Evolutionary conservation across 73 alveolate species (phyloP).

Genomic region (Paramecium primaurelia): DNA sequence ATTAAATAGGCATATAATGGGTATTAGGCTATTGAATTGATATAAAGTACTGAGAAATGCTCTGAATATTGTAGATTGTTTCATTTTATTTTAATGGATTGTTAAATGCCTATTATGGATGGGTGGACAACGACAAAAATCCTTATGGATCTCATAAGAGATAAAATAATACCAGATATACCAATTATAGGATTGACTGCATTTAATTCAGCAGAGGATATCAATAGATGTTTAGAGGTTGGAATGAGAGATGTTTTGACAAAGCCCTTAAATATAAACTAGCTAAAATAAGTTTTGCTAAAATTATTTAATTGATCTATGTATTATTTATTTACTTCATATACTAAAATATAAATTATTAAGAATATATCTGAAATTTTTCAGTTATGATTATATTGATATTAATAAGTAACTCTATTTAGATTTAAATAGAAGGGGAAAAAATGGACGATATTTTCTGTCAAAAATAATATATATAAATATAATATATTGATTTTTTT

Average conservation of each 20-base stretch:
- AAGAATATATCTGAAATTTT: not conserved
- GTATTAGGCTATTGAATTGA: not conserved
- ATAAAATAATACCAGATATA: slow-evolving; percentile 21
- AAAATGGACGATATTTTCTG: not conserved
- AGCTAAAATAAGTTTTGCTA: not conserved
- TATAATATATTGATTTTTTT: not conserved
- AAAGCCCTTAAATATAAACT: slow-evolving; percentile 38
- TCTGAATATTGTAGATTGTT: not conserved
- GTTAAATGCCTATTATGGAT: slow-evolving; percentile 60
- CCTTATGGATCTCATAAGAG: slow-evolving; percentile 15
- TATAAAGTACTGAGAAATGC: not conserved
- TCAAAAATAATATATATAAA: not conserved
- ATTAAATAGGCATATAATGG: slow-evolving; percentile 52
- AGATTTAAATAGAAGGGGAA: not conserved
- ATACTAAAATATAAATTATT: not conserved
- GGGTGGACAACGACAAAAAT: slow-evolving; percentile 53
- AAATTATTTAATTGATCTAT: not conserved
- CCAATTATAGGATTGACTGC: slow-evolving; percentile 64
- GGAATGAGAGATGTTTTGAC: slow-evolving; percentile 60
- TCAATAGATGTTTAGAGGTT: slow-evolving; percentile 40
- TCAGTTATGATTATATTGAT: not conserved
- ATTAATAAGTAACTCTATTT: not conserved
- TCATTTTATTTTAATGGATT: slow-evolving; percentile 48
- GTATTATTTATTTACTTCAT: not conserved
- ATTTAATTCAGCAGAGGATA: slow-evolving; percentile 10